Conservation (phyloP, 2,329 filamentous ascomycete species). For the Neurospora crassa region DNA sequence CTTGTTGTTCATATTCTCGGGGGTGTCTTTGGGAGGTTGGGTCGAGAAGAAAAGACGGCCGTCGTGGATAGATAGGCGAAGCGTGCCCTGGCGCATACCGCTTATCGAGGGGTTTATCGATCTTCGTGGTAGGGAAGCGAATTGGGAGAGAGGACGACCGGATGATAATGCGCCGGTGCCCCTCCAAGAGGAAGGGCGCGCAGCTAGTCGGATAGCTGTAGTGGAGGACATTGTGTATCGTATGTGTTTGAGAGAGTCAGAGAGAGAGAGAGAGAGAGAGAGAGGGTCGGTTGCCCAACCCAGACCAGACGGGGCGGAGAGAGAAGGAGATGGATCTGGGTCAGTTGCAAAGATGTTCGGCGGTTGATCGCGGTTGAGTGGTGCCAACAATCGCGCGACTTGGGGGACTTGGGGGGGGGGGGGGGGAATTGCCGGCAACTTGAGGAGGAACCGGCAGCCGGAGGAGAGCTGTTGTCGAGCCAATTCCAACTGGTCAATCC, state of each 20-base stretch:
- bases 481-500: background rate
- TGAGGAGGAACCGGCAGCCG: background rate
- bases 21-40: slow-evolving; percentile 14
- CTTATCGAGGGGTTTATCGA: slow-evolving; percentile 17
- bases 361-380: background rate
- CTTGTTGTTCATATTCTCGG: slow-evolving; percentile 5
- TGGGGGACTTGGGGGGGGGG: background rate
- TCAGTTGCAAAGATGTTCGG: background rate
- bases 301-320: background rate
- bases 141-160: background rate
- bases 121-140: background rate
- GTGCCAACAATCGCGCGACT: background rate
- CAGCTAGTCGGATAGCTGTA: slow-evolving; percentile 15
- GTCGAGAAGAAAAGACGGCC: slow-evolving; percentile 23
- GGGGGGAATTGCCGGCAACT: background rate
- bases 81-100: slow-evolving; percentile 17
- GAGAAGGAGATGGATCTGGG: background rate
- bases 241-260: background rate
- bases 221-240: slow-evolving; percentile 13
- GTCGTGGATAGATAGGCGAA: slow-evolving; percentile 6
- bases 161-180: slow-evolving; percentile 1
- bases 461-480: background rate
- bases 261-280: background rate
- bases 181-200: slow-evolving; percentile 7
- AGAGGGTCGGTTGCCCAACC: background rate